These are phyloP conservation scores for Cicer cuneatum DNA, from an alignment of 306 rosid genomes.

Conservation along the genomic window DNA sequence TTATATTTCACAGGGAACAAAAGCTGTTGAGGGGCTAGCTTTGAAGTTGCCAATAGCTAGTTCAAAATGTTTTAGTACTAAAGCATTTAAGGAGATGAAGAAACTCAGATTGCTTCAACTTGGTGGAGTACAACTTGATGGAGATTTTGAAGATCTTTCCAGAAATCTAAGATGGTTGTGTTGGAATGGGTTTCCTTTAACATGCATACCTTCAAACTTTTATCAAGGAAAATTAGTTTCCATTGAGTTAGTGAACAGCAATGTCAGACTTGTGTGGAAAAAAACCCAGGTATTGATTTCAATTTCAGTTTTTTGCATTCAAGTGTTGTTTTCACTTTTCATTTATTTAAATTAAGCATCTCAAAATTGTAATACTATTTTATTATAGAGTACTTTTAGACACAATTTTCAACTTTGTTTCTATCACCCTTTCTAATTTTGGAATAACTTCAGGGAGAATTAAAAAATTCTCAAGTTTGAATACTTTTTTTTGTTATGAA, in stretches of 20 bases:
- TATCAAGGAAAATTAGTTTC: slow-evolving; percentile 33
- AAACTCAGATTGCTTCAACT: slow-evolving; percentile 39
- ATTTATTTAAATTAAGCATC: neutral
- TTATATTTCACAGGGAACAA: slow-evolving; percentile 34
- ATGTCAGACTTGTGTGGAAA: slow-evolving; percentile 21
- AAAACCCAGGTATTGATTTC: slow-evolving; percentile 31
- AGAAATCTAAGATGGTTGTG: slow-evolving; percentile 27
- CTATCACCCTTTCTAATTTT: neutral
- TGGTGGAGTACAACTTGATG: slow-evolving; percentile 25
- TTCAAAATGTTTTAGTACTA: neutral
- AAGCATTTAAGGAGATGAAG: slow-evolving; percentile 21
- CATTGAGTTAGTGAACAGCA: neutral
- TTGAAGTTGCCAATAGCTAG: slow-evolving; percentile 10
- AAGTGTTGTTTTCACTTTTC: neutral
- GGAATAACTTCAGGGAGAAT: neutral
- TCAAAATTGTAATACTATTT: neutral
- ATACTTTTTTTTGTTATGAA: no score
- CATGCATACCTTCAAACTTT: slow-evolving; percentile 2
- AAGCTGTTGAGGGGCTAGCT: slow-evolving; percentile 35
- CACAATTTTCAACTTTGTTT: neutral
- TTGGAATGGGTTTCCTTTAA: slow-evolving; percentile 38
- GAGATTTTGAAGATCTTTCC: slow-evolving; percentile 34
- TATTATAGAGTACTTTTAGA: neutral
- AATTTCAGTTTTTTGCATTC: neutral
- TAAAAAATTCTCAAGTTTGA: no score